A percentile compares a stretch with the other conserved stretches of the same genome.
phyloP scores from a whole-genome alignment of 257 asterid genomes.

The Ophiorrhiza pumila region DNA sequence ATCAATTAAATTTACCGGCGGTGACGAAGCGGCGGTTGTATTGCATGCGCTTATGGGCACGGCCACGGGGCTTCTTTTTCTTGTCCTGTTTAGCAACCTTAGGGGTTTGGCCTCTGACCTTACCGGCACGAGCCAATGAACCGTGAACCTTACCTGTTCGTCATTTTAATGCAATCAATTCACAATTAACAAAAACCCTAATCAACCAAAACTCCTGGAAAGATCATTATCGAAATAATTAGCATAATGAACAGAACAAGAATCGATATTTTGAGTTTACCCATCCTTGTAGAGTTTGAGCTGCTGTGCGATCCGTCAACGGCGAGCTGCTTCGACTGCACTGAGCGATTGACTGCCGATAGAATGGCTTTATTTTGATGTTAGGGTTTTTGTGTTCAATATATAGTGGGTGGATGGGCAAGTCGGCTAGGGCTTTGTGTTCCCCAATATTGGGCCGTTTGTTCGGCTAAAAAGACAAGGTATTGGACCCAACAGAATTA shows the following conservation, averaged over 20 bases:
- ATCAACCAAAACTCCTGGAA: neutral
- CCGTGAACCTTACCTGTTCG: constrained; percentile 89
- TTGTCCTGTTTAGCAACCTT: constrained; percentile 85
- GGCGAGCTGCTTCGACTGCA: no score
- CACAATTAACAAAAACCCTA: neutral
- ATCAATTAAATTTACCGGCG: constrained; percentile 45
- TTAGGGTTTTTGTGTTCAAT: neutral
- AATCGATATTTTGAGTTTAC: neutral
- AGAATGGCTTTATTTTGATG: no score
- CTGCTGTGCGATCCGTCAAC: no score
- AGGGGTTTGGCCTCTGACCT: constrained; percentile 90
- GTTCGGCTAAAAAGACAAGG: no score
- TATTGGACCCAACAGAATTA: no score
- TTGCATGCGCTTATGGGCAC: constrained; percentile 88
- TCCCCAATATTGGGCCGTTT: neutral
- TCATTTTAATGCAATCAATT: neutral
- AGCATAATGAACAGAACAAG: neutral
- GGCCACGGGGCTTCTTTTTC: constrained; percentile 94
- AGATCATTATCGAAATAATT: neutral
- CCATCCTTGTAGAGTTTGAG: neutral
- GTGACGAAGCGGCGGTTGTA: constrained; percentile 92
- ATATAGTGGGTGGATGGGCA: neutral
- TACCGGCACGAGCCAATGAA: constrained; percentile 93
- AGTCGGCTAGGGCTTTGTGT: neutral
- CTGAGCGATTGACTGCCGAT: no score